These are phyloP conservation scores for Amanita brunnescens DNA, from an alignment of 768 basidiomycete genomes.

Conservation along the genomic window DNA sequence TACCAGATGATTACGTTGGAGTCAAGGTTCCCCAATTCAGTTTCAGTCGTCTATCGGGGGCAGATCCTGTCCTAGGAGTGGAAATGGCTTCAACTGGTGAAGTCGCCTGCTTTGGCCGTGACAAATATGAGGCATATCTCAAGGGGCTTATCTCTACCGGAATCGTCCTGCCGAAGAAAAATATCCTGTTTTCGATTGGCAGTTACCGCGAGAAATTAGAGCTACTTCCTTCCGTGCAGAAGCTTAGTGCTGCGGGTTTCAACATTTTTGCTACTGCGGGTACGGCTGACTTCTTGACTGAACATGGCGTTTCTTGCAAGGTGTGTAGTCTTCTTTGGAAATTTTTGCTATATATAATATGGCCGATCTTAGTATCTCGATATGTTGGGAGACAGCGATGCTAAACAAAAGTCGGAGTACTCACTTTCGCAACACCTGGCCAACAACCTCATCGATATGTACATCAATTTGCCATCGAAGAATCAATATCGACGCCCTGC, in stretches of 20 bases:
- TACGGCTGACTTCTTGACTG: slow-evolving; percentile 94
- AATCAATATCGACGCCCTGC: slow-evolving; percentile 96
- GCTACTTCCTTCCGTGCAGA: slow-evolving; percentile 90
- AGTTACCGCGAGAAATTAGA: slow-evolving; percentile 97
- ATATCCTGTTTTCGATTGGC: slow-evolving; percentile 93
- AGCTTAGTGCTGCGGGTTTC: slow-evolving; percentile 87
- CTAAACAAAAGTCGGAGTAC: slow-evolving; percentile 92
- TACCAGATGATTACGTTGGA: slow-evolving; percentile 92
- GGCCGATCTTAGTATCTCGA: slow-evolving; percentile 65
- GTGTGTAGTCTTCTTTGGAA: slow-evolving; percentile 30
- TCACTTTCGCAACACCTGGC: slow-evolving; percentile 94
- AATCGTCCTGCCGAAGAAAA: slow-evolving; percentile 92
- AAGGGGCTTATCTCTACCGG: slow-evolving; percentile 97
- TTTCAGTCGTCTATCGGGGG: slow-evolving; percentile 92
- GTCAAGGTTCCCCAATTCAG: slow-evolving; percentile 99
- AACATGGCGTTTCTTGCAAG: slow-evolving; percentile 96
- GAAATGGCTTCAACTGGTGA: slow-evolving; percentile 99
- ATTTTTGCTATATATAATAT: slow-evolving; percentile 2
- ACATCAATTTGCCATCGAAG: slow-evolving; percentile 98
- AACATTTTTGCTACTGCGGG: slow-evolving; percentile 96
- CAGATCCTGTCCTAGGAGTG: slow-evolving; percentile 94
- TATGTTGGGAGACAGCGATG: slow-evolving; percentile 62
- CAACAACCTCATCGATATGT: slow-evolving; percentile 97
- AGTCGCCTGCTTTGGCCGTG: slow-evolving; percentile 95
- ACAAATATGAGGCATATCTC: slow-evolving; percentile 98